Evolutionary conservation across 441 rosid species (phyloP).

Genomic region (Gossypium lobatum): DNA sequence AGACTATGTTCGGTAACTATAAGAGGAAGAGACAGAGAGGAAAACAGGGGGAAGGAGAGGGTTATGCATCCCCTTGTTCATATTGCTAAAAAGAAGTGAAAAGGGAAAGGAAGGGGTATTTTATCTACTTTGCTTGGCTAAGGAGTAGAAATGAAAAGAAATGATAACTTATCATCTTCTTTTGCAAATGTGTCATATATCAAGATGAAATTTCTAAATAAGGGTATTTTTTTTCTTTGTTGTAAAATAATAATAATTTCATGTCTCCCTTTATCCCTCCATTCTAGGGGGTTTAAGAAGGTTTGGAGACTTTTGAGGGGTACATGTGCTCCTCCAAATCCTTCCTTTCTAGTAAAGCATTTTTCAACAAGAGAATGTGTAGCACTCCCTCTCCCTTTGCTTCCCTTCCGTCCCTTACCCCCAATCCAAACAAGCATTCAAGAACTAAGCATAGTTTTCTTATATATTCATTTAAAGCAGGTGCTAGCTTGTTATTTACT

Average conservation of each 20-base stretch:
- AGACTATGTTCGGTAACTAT: not conserved
- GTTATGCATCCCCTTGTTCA: not conserved
- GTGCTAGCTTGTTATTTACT: not conserved
- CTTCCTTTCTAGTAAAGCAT: not conserved
- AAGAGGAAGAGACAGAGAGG: not conserved
- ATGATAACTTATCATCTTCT: not conserved
- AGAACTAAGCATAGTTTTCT: not conserved
- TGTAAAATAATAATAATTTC: not conserved
- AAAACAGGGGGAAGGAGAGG: too few species aligned
- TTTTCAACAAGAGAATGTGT: not conserved
- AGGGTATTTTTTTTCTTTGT: not conserved
- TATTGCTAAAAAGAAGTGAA: not conserved
- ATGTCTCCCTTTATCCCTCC: not conserved
- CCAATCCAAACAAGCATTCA: not conserved
- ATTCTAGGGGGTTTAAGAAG: not conserved
- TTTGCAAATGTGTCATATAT: not conserved
- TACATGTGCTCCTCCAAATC: not conserved
- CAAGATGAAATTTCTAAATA: not conserved
- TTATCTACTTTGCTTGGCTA: not conserved
- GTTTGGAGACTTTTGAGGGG: constrained; percentile 5
- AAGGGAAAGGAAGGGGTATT: not conserved
- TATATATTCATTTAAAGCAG: not conserved
- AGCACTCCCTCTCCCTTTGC: not conserved
- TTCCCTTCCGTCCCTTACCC: not conserved
- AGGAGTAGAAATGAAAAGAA: not conserved